phyloP scores from a whole-genome alignment of 2,329 filamentous ascomycete species.

The Cladophialophora immunda region DNA sequence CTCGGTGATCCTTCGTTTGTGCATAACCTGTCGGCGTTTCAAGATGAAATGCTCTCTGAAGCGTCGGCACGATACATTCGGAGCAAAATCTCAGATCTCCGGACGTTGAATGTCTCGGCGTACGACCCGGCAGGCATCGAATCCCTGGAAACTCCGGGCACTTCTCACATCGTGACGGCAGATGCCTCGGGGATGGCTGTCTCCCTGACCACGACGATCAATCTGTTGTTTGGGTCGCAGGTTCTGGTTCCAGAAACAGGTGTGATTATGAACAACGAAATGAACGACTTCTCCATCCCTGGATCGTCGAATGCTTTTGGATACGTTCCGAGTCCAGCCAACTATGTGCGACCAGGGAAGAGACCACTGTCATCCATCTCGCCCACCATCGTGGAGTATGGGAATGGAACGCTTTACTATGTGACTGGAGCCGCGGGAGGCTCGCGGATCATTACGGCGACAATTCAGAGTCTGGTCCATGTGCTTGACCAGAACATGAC shows the following conservation, averaged over 20 bases:
- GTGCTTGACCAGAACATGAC: conserved; percentile 72
- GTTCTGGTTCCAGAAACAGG: conserved; percentile 84
- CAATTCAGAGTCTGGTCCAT: conserved; percentile 76
- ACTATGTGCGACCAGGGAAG: conserved; percentile 83
- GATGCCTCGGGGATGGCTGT: conserved; percentile 79
- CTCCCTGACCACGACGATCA: conserved; percentile 85
- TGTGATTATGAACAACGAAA: conserved; percentile 75
- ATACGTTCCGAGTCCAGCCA: conserved; percentile 77
- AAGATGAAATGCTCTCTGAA: conserved; percentile 72
- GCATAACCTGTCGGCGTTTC: conserved; percentile 67
- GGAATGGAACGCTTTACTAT: conserved; percentile 72
- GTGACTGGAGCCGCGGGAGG: conserved; percentile 81
- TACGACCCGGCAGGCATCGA: conserved; percentile 77
- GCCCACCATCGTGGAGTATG: conserved; percentile 76
- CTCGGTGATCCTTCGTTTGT: conserved; percentile 86
- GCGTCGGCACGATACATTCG: conserved; percentile 68
- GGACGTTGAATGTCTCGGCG: conserved; percentile 74
- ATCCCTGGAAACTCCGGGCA: conserved; percentile 68
- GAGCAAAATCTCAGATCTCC: conserved; percentile 73
- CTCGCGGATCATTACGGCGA: conserved; percentile 82
- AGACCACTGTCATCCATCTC: conserved; percentile 84
- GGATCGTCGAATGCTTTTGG: conserved; percentile 81
- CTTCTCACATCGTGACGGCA: conserved; percentile 67
- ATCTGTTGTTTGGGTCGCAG: conserved; percentile 82
- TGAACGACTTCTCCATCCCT: conserved; percentile 86